phyloP scores from a whole-genome alignment of 2,329 filamentous ascomycete genomes.

The Fusarium sp. region DNA sequence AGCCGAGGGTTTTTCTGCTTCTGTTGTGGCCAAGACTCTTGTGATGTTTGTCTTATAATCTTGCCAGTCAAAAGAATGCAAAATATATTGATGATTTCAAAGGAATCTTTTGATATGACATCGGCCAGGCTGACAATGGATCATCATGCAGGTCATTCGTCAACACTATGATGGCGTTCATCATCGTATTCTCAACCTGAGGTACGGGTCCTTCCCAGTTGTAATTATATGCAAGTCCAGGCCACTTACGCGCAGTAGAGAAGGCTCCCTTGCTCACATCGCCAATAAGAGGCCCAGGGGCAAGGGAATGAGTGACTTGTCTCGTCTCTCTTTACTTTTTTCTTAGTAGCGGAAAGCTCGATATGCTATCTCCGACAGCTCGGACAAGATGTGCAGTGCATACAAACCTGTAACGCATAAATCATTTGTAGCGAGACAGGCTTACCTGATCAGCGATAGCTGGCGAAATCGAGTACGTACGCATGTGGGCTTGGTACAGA shows the following conservation, averaged over 20 bases:
- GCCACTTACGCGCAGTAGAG: conserved; percentile 15
- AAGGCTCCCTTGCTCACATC: conserved; percentile 17
- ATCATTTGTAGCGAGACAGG: neutral
- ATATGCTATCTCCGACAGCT: conserved; percentile 21
- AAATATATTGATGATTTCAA: neutral
- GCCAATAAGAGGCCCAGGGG: conserved; percentile 12
- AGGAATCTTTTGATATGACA: neutral
- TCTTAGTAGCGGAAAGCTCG: neutral
- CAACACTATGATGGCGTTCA: conserved; percentile 19
- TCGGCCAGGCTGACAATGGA: neutral
- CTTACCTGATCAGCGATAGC: conserved; percentile 33
- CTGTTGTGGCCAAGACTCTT: conserved; percentile 8
- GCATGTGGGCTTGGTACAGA: conserved; percentile 13
- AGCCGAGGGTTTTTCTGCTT: conserved; percentile 5
- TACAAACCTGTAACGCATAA: neutral
- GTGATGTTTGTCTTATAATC: conserved; percentile 3
- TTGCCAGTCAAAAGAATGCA: conserved; percentile 5
- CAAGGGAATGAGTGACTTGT: conserved; percentile 13
- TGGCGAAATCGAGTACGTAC: conserved; percentile 35
- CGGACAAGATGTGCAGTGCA: conserved; percentile 13
- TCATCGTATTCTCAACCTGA: conserved; percentile 13
- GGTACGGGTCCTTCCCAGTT: conserved; percentile 5
- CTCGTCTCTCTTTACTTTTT: conserved; percentile 10
- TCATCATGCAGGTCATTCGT: neutral
- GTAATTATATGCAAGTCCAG: neutral